phyloP scores from a whole-genome alignment of 2,329 filamentous ascomycete genomes.

The Teratosphaeria zuluensis region DNA sequence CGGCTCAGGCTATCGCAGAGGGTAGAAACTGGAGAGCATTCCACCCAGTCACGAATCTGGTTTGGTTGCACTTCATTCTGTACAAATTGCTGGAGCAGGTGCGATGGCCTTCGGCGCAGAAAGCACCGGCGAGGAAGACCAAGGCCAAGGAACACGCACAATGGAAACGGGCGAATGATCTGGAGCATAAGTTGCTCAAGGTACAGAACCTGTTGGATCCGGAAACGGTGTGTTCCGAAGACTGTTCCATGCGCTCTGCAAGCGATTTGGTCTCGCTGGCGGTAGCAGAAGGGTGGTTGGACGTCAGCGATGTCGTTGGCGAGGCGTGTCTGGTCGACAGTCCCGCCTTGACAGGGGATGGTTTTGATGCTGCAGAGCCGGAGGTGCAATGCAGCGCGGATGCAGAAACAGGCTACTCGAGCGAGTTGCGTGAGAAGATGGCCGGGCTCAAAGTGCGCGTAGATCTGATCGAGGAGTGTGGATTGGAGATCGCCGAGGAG shows the following conservation, averaged over 20 bases:
- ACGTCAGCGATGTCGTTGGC: constrained; percentile 26
- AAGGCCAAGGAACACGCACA: constrained; percentile 7
- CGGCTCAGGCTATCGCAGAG: neutral
- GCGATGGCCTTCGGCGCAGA: constrained; percentile 9
- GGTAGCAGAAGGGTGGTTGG: constrained; percentile 26
- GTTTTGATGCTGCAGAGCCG: neutral
- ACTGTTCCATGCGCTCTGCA: constrained; percentile 5
- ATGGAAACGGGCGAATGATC: constrained; percentile 27
- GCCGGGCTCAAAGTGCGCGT: constrained; percentile 1
- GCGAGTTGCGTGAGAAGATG: neutral
- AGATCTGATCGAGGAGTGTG: constrained; percentile 5
- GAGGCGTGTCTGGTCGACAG: constrained; percentile 4
- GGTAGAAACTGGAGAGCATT: constrained; percentile 41
- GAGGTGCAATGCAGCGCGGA: neutral
- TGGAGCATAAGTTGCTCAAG: constrained; percentile 28
- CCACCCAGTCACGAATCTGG: constrained; percentile 51
- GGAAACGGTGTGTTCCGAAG: constrained; percentile 10
- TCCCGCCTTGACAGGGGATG: neutral
- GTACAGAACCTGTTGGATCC: constrained; percentile 32
- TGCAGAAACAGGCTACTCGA: neutral
- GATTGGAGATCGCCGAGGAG: constrained; percentile 3
- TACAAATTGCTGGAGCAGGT: constrained; percentile 42
- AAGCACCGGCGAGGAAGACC: constrained; percentile 10
- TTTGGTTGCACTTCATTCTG: constrained; percentile 55
- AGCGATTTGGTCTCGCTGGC: constrained; percentile 25